Percentiles rank a stretch among this genome's conserved stretches.
These are phyloP conservation scores for Blastobotrys petasosporus DNA, from an alignment of 1,139 yeast species.

Conservation along the genomic window DNA sequence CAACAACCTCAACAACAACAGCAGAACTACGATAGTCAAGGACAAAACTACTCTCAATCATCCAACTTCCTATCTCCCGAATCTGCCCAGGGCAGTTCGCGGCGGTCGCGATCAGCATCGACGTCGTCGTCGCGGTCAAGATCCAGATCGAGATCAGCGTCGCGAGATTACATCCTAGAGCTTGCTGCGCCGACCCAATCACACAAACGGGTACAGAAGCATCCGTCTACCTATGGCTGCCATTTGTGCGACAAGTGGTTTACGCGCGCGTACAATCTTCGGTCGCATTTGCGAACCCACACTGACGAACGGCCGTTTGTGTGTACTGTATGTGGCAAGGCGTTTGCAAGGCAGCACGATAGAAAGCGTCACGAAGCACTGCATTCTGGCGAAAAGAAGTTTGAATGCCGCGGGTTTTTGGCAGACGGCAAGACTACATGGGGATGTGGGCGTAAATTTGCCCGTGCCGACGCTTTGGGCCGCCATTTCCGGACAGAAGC, in stretches of 20 bases:
- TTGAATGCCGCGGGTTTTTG: constrained; percentile 70
- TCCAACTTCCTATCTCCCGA: constrained; percentile 14
- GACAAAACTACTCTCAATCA: constrained; percentile 1
- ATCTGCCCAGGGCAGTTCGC: constrained; percentile 10
- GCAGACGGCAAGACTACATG: constrained; percentile 57
- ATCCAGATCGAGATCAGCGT: constrained; percentile 24
- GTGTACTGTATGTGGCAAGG: constrained; percentile 83
- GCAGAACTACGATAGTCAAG: background rate
- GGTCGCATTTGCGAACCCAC: constrained; percentile 88
- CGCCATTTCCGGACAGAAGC: constrained; percentile 93
- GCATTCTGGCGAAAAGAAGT: constrained; percentile 86
- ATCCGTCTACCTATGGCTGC: constrained; percentile 78
- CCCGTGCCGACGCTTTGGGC: constrained; percentile 91
- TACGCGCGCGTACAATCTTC: constrained; percentile 86
- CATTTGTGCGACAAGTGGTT: constrained; percentile 79
- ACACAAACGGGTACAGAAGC: constrained; percentile 59
- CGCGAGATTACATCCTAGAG: constrained; percentile 34
- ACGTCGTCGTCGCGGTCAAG: constrained; percentile 17
- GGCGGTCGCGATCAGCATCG: constrained; percentile 16
- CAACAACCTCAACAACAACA: constrained; percentile 7
- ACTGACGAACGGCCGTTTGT: constrained; percentile 89
- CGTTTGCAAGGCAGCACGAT: constrained; percentile 95
- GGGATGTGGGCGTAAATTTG: constrained; percentile 94
- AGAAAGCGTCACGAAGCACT: constrained; percentile 88
- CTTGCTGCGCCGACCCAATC: constrained; percentile 31